Base-by-base conservation (phyloP, 129 eudicot genomes). In the Lactuca sativa region DNA sequence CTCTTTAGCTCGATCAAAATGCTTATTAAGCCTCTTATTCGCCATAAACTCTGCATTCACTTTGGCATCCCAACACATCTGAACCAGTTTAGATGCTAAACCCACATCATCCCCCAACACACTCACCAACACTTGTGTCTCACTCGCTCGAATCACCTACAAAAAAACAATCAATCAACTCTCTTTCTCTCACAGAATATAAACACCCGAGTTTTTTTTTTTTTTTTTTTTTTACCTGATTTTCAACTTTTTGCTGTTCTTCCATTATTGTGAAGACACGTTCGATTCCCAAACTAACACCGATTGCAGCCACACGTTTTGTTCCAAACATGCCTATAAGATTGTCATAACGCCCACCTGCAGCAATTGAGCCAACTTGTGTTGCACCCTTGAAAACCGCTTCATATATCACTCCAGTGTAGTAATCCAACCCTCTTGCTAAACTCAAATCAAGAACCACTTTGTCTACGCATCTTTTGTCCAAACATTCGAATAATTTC, bases 301-400 rank as follows among this genome's bases (percentile, higher is more conserved):
- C 96, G 77, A 92, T 82, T 41, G 96, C 91, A 21, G 96, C 92
- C 67, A 92, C 95, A 51, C 74, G 82, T 78, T 89, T 89, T 18
- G 85, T 69, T 14, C 96, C 90, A 78, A 92, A 92, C 91, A 85
- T 85, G 54, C 88, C 90, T 56, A 92, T 92, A 13, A 92, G 90
- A 59, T 86, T 86, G 70, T 92, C 98, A 51, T 89, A 92, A 48
- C 96, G 96, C 32, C 98, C 98, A 63, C 98, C 98, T 31, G 98
- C 95, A 73, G 96, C 98, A 81, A 92, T 92, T 34, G 98, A 89
- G 55, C 98, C 98, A 30, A 87, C 99, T 97, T 93, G 95, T n/a
- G 97, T 82, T 9, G 82, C 87, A 51, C 99, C 97, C 74, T 93
- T 90, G 25, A 93, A 87, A 72, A 83, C 97, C 59, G 95, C 95